Evolutionary conservation across 2,329 filamentous ascomycete species (phyloP), one percentile per base, ranked within the genome.

Genomic region (Davidsoniella virescens): DNA sequence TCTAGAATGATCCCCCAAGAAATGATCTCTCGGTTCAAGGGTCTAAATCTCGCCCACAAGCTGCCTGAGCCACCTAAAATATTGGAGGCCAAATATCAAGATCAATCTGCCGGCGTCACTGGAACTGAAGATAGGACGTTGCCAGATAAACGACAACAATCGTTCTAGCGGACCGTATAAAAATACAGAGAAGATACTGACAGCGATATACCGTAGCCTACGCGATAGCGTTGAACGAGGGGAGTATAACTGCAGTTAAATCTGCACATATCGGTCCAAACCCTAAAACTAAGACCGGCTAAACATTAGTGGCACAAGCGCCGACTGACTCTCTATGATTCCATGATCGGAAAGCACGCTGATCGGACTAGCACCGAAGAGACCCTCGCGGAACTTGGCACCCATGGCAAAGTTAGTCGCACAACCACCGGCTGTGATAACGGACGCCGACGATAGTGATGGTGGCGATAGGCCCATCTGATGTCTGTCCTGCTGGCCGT

Each of bases 261-360:
- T 17, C 9, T 33, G n/a, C 18, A 2, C 25, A 17, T 8, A 39
- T 16, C 14, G 16, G 5, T 14, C 38, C 7, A 36, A 33, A 38
- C 33, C 33, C 61, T 56, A 66, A 44, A 61, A 59, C 61, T 56
- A 66, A 44, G 61, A 59, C 44, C 70, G 66, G 60, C 70, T 76
- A 52, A 80, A 77, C 61, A 80, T 73, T 59, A 81, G 63, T 54
- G 77, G 76, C 54, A 81, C 76, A 57, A 77, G 57, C 16, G 68
- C 67, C 46, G 68, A 72, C 58, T 65, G 67, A 56, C 70, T 74
- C 54, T 76, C 74, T 59, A 75, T 61, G 49, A 65, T 68, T 54
- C 66, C 59, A 41, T 68, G 63, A 50, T 73, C 67, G 46, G 68
- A 61, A 47, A 68, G 50, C 20, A 68, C 63, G 38, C 59, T 60